Conservation (phyloP, 139 green algal species). For the Chlorella vulgaris region DNA sequence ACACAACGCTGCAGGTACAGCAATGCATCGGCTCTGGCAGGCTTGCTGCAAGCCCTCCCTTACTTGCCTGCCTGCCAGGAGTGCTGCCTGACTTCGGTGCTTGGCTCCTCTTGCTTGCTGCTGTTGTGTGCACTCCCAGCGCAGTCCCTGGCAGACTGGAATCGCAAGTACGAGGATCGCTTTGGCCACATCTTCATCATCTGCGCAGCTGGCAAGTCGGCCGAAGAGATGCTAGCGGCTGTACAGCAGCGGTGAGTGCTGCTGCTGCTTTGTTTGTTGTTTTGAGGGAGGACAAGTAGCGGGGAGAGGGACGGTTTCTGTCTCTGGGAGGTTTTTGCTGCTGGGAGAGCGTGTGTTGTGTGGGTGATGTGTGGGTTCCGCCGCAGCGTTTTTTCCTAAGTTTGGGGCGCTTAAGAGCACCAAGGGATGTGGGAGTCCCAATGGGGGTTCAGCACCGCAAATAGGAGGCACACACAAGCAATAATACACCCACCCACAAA, state of each 20-base stretch:
- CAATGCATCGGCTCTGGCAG: no score
- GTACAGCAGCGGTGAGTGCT: slow-evolving; percentile 57
- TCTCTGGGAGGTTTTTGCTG: no score
- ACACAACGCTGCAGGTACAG: background rate
- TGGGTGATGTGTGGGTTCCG: no score
- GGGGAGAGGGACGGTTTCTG: no score
- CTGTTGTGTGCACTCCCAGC: no score
- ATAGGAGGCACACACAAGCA: no score
- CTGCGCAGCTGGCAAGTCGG: slow-evolving; percentile 76
- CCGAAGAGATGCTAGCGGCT: slow-evolving; percentile 66
- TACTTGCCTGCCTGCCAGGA: background rate
- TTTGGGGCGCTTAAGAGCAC: slow-evolving; percentile 1
- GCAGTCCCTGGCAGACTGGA: slow-evolving; percentile 71
- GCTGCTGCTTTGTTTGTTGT: background rate
- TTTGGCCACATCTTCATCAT: slow-evolving; percentile 97
- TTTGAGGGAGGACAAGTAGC: no score
- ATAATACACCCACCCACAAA: no score
- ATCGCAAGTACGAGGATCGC: slow-evolving; percentile 77
- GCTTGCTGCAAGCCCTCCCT: no score
- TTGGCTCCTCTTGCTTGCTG: no score
- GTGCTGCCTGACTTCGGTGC: background rate
- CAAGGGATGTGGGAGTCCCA: slow-evolving; percentile 32
- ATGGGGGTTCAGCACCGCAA: background rate
- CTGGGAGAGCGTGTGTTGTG: no score
- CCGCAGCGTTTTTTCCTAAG: background rate